phyloP scores from a whole-genome alignment of 371 early-diverging fungal species.

The Lichtheimia corymbifera region DNA sequence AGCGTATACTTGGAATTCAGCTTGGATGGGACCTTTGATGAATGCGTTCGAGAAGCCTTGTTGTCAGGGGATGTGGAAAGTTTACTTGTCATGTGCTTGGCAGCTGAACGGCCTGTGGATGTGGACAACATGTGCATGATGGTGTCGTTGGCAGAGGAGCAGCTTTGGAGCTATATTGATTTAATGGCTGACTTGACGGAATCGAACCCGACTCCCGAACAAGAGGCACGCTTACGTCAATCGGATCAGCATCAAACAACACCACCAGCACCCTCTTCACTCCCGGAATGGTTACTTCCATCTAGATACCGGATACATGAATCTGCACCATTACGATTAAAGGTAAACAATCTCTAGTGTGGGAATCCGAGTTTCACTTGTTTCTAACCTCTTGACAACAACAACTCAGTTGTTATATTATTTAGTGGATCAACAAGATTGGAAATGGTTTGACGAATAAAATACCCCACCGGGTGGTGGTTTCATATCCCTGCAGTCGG shows the following conservation, averaged over 20 bases:
- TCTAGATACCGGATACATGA: slow-evolving; percentile 41
- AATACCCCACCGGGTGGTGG: too few relatives aligned
- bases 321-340: slow-evolving; percentile 35
- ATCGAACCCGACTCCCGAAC: slow-evolving; percentile 38
- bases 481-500: too few relatives aligned
- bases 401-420: neutral
- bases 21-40: slow-evolving; percentile 50
- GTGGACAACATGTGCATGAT: slow-evolving; percentile 44
- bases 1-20: slow-evolving; percentile 49
- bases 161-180: slow-evolving; percentile 40
- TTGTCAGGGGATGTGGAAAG: slow-evolving; percentile 45
- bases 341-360: slow-evolving; percentile 17
- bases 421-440: neutral
- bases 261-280: slow-evolving; percentile 3
- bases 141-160: slow-evolving; percentile 45
- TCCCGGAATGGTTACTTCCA: slow-evolving; percentile 50
- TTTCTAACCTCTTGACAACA: neutral
- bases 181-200: slow-evolving; percentile 34
- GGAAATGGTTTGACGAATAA: neutral
- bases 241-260: slow-evolving; percentile 11
- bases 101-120: slow-evolving; percentile 42
- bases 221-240: slow-evolving; percentile 22
- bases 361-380: neutral
- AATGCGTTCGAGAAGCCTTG: slow-evolving; percentile 44
- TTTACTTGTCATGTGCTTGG: slow-evolving; percentile 37